These are phyloP conservation scores for Talaromyces sp. DNA, from an alignment of 2,329 filamentous ascomycete genomes.

Conservation along the genomic window DNA sequence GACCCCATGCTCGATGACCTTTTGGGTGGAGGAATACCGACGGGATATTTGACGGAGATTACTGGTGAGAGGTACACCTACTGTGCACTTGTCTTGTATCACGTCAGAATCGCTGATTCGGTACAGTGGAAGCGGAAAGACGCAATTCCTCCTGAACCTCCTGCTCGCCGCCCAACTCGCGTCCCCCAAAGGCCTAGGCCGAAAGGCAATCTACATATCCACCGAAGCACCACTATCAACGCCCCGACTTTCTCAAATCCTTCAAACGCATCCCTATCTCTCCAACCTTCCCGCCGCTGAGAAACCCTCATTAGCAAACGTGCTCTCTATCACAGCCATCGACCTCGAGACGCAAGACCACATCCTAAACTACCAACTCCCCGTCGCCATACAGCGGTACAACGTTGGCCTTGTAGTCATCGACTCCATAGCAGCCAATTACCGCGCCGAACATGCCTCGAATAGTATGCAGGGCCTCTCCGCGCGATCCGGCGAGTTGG, in stretches of 20 bases:
- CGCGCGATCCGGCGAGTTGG: conserved; percentile 70
- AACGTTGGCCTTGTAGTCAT: conserved; percentile 78
- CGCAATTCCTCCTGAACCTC: conserved; percentile 82
- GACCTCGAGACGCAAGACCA: conserved; percentile 95
- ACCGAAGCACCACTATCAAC: conserved; percentile 87
- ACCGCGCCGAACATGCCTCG: conserved; percentile 69
- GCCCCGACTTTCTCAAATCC: conserved; percentile 73
- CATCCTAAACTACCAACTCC: conserved; percentile 88
- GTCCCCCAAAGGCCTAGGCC: conserved; percentile 64
- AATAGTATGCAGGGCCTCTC: conserved; percentile 57
- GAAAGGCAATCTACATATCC: conserved; percentile 84
- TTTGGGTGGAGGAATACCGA: conserved; percentile 75
- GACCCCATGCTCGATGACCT: conserved; percentile 67
- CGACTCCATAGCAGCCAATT: conserved; percentile 93
- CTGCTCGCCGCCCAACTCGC: conserved; percentile 82
- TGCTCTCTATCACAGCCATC: conserved; percentile 77
- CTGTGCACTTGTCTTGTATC: no score
- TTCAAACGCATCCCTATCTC: conserved; percentile 64
- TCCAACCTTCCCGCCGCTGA: conserved; percentile 36
- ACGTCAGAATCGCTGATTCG: conserved; percentile 13
- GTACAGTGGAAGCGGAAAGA: conserved; percentile 80
- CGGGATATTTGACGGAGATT: conserved; percentile 80
- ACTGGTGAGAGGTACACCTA: conserved; percentile 74
- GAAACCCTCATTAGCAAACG: conserved; percentile 66
- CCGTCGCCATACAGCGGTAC: conserved; percentile 73